Percentiles rank a stretch among this genome's conserved stretches.
Evolutionary conservation across 2,329 filamentous ascomycete species (phyloP).

Genomic region (Beauveria asiatica): DNA sequence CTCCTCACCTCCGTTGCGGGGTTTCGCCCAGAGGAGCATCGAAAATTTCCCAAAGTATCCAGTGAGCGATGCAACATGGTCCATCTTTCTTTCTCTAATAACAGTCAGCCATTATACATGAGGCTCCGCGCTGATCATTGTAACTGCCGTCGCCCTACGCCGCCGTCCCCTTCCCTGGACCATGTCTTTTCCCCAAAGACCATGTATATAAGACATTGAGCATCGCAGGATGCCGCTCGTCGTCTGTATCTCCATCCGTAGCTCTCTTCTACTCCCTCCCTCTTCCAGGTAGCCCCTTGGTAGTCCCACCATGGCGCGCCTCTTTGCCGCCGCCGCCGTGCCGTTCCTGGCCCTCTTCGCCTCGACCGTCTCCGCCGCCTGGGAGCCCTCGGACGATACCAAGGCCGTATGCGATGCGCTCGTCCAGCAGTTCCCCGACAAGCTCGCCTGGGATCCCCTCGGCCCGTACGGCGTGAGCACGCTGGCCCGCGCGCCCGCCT

Average conservation of each 20-base stretch:
- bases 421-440: conserved; percentile 9
- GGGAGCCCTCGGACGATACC: conserved; percentile 3
- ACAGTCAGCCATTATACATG: background rate
- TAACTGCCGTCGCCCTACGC: background rate
- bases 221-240: no score
- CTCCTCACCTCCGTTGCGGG: background rate
- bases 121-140: background rate
- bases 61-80: background rate
- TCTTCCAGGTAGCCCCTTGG: background rate
- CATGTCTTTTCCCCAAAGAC: background rate
- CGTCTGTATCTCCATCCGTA: no score
- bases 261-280: background rate
- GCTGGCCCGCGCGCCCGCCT: background rate
- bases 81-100: background rate
- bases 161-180: background rate
- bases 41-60: background rate
- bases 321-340: background rate
- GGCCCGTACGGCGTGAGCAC: conserved; percentile 6
- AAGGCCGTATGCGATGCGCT: conserved; percentile 13
- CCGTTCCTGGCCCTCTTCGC: background rate
- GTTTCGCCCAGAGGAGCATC: background rate
- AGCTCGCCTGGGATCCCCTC: conserved; percentile 15
- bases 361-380: background rate
- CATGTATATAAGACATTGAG: background rate
- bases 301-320: background rate